Evolutionary conservation across 2,329 filamentous ascomycete genomes (phyloP).

Genomic region (Incumbomyces delicatus): DNA sequence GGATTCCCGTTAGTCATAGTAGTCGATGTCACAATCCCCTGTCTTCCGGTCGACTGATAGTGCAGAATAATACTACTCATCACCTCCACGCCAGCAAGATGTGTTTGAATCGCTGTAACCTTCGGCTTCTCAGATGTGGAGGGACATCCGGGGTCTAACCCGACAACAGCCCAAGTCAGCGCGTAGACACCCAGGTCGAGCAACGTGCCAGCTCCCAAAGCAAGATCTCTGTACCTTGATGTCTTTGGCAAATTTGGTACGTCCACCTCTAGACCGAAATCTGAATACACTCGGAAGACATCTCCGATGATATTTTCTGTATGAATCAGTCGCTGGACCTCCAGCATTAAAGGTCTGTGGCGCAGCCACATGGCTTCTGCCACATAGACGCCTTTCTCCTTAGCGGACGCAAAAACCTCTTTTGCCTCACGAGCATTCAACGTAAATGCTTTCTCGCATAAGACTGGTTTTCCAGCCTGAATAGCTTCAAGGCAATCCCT

Average conservation of each 20-base stretch:
- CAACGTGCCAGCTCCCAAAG: constrained; percentile 67
- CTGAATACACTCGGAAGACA: constrained; percentile 47
- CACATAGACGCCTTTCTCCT: constrained; percentile 61
- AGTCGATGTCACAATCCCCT: constrained; percentile 35
- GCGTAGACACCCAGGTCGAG: constrained; percentile 82
- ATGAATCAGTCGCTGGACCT: constrained; percentile 46
- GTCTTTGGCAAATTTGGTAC: constrained; percentile 8
- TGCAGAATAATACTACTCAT: constrained; percentile 31
- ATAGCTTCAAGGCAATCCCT: constrained; percentile 77
- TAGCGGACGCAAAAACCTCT: constrained; percentile 62
- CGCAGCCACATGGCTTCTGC: constrained; percentile 71
- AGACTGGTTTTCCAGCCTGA: constrained; percentile 72
- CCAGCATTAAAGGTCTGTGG: constrained; percentile 72
- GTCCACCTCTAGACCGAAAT: constrained; percentile 29
- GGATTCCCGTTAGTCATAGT: constrained; percentile 14
- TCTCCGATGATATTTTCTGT: constrained; percentile 43
- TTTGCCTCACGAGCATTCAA: constrained; percentile 68
- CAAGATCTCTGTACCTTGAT: constrained; percentile 56
- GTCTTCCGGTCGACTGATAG: constrained; percentile 30
- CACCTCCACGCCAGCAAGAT: constrained; percentile 22
- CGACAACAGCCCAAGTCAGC: constrained; percentile 84
- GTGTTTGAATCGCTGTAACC: constrained; percentile 47
- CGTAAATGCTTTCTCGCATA: constrained; percentile 86
- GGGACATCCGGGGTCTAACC: constrained; percentile 59
- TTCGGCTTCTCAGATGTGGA: constrained; percentile 56